Percentiles rank a stretch among this genome's conserved stretches.
Evolutionary conservation across 805 yeast genomes (phyloP).

Genomic region (Wickerhamiella sergipiensis): DNA sequence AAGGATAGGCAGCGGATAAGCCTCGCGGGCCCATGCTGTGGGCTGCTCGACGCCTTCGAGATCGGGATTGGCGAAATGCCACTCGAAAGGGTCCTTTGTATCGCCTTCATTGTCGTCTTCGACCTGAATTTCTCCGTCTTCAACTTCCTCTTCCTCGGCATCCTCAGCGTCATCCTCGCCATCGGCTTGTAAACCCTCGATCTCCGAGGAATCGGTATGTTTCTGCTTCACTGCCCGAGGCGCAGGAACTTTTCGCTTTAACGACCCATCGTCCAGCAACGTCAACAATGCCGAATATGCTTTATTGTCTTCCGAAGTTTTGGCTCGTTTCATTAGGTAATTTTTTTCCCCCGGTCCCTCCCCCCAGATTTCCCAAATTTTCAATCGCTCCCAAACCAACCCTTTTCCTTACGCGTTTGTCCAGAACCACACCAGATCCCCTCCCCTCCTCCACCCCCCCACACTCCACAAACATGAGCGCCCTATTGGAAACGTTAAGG

Average conservation of each 20-base stretch:
- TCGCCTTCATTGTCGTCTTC: slow-evolving; percentile 30
- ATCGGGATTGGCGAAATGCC: slow-evolving; percentile 50
- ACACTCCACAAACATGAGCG: neutral
- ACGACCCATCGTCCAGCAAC: slow-evolving; percentile 28
- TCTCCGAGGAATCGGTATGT: slow-evolving; percentile 5
- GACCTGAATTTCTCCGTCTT: slow-evolving; percentile 22
- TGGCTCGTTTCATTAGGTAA: neutral
- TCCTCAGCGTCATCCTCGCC: slow-evolving; percentile 20
- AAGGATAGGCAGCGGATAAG: slow-evolving; percentile 10
- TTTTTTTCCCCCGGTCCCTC: neutral
- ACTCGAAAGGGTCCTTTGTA: slow-evolving; percentile 55
- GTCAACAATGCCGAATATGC: slow-evolving; percentile 60
- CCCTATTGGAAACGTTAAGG: neutral
- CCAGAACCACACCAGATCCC: neutral
- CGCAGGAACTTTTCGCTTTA: neutral
- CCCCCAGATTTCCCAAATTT: neutral
- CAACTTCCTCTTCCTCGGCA: slow-evolving; percentile 12
- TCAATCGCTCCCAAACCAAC: neutral
- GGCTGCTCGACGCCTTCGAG: slow-evolving; percentile 21
- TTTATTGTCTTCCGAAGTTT: slow-evolving; percentile 18
- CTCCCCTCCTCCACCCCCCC: too few species aligned
- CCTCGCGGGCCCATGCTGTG: slow-evolving; percentile 19
- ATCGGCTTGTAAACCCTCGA: slow-evolving; percentile 9
- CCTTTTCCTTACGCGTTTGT: neutral
- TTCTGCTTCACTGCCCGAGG: neutral